phyloP scores from a whole-genome alignment of 192 early-diverging fungal species.

The Mortierella hygrophila region DNA sequence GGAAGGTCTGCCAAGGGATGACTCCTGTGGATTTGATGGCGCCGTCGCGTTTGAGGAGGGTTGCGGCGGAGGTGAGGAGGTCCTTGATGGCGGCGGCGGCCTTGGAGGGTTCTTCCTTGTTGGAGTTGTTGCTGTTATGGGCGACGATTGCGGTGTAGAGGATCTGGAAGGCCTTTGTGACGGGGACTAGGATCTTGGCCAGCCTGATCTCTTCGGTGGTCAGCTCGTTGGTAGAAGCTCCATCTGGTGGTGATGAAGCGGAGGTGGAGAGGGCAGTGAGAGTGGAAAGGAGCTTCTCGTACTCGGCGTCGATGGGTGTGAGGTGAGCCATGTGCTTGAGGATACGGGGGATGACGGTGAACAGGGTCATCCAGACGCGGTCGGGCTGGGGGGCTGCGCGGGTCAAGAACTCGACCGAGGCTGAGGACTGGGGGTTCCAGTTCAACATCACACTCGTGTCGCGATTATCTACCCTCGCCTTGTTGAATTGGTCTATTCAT shows the following conservation, averaged over 20 bases:
- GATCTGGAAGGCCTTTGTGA: conserved; percentile 31
- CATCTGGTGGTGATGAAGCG: not conserved
- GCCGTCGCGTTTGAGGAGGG: conserved; percentile 28
- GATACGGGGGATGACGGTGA: conserved; percentile 35
- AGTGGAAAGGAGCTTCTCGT: conserved; percentile 21
- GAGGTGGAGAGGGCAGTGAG: conserved; percentile 21
- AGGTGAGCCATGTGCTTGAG: conserved; percentile 44
- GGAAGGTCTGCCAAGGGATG: conserved; percentile 42
- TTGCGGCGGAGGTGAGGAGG: not conserved
- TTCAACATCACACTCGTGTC: conserved; percentile 77
- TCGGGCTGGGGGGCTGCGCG: conserved; percentile 55
- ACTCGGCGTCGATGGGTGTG: conserved; percentile 22
- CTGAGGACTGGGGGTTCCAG: conserved; percentile 55
- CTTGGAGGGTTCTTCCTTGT: conserved; percentile 43
- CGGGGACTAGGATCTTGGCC: conserved; percentile 28
- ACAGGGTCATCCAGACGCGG: conserved; percentile 49
- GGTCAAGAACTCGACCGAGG: conserved; percentile 55
- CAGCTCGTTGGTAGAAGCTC: not conserved
- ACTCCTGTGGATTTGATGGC: conserved; percentile 48
- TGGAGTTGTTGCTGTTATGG: conserved; percentile 42
- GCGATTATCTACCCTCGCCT: conserved; percentile 75
- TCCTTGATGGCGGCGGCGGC: conserved; percentile 40
- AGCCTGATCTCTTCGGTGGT: conserved; percentile 38
- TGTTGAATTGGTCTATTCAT: conserved; percentile 56
- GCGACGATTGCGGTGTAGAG: conserved; percentile 31